Percentiles rank a stretch among this genome's conserved stretches.
These are phyloP conservation scores for Xylaria bambusicola DNA, from an alignment of 495 filamentous ascomycete genomes.

Conservation along the genomic window DNA sequence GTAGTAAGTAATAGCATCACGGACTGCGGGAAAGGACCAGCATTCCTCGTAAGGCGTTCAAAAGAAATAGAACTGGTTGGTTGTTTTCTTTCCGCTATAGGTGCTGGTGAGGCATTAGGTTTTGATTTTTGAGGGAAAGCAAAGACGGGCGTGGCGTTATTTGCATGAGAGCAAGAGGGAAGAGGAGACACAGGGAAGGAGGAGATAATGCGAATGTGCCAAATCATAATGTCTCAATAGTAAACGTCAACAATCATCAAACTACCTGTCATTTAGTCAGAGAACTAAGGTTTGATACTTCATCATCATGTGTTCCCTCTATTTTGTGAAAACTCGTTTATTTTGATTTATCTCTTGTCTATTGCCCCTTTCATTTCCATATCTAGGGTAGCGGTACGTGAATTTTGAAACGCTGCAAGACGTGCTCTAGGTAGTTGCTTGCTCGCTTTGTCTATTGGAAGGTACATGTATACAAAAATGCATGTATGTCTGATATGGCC, in stretches of 20 bases:
- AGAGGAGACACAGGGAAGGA: too few species aligned
- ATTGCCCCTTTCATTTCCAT: background rate
- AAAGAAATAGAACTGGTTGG: slow-evolving; percentile 6
- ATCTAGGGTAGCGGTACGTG: background rate
- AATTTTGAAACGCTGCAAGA: background rate
- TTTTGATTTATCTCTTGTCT: background rate
- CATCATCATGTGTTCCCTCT: too few species aligned
- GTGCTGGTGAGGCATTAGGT: too few species aligned
- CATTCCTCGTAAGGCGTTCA: slow-evolving; percentile 10
- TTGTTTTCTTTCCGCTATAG: background rate
- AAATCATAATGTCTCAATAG: slow-evolving; percentile 38
- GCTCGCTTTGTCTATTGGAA: background rate
- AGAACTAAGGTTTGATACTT: too few species aligned
- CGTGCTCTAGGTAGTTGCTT: background rate
- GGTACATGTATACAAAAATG: too few species aligned
- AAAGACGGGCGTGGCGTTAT: background rate
- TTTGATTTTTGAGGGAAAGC: background rate
- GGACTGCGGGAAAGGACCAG: background rate
- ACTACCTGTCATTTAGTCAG: background rate
- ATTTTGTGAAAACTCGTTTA: too few species aligned
- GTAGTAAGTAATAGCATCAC: slow-evolving; percentile 9
- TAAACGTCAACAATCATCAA: slow-evolving; percentile 18
- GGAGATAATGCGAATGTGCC: slow-evolving; percentile 28
- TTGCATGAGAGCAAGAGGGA: too few species aligned
- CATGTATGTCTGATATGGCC: too few species aligned